Conservation (phyloP, 2,329 filamentous ascomycete genomes). For the Monilinia polystroma region DNA sequence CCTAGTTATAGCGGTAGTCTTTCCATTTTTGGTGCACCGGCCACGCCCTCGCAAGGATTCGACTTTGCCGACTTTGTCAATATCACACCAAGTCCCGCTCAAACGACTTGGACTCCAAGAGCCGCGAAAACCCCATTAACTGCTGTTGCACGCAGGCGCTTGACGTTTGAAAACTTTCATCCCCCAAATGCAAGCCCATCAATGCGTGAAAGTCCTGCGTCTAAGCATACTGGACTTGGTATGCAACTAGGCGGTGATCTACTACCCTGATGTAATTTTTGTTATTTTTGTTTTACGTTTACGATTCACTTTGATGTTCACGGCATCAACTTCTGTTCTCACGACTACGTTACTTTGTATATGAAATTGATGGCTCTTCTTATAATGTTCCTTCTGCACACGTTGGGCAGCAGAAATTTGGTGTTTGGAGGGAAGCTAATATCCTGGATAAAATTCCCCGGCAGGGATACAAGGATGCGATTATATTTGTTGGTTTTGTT, state of each 20-base stretch:
- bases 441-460: constrained; percentile 1
- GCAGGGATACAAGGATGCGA: constrained; percentile 1
- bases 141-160: constrained; percentile 33
- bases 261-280: constrained; percentile 44
- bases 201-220: constrained; percentile 31
- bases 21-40: constrained; percentile 67
- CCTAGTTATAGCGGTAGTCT: constrained; percentile 63
- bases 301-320: constrained; percentile 19
- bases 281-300: constrained; percentile 11
- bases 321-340: constrained; percentile 44
- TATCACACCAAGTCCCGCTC: constrained; percentile 92
- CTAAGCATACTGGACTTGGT: constrained; percentile 53
- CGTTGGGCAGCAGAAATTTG: constrained; percentile 15
- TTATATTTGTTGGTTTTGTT: constrained; percentile 13
- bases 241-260: constrained; percentile 67
- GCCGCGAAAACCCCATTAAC: constrained; percentile 36
- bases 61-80: constrained; percentile 98
- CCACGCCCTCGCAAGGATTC: constrained; percentile 79
- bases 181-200: constrained; percentile 31
- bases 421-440: constrained; percentile 21
- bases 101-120: constrained; percentile 66
- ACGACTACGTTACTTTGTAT: constrained; percentile 52
- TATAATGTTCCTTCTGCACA: constrained; percentile 22
- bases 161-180: constrained; percentile 37
- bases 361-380: constrained; percentile 26